Evolutionary conservation across 345 rosid species (phyloP).

Genomic region (Acer campestre): DNA sequence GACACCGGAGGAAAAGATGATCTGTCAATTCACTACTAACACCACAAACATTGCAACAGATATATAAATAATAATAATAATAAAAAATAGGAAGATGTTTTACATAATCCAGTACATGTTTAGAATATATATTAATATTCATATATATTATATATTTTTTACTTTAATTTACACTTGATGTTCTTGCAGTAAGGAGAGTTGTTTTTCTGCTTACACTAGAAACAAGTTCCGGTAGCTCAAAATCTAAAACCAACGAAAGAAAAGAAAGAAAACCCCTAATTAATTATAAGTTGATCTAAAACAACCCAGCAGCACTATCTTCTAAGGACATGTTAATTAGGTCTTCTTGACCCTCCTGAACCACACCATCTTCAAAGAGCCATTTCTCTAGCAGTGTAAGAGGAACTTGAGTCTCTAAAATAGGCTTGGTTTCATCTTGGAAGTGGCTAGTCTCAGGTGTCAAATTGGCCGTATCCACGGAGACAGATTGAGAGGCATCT

Average conservation of each 20-base stretch:
- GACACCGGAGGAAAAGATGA: too few relatives aligned
- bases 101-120: too few relatives aligned
- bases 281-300: slow-evolving; percentile 18
- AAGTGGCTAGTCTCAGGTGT: slow-evolving; percentile 43
- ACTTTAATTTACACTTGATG: slow-evolving; percentile 27
- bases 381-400: slow-evolving; percentile 66
- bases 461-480: slow-evolving; percentile 35
- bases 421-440: slow-evolving; percentile 48
- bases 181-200: slow-evolving; percentile 5
- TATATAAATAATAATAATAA: background rate
- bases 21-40: too few relatives aligned
- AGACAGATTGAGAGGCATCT: slow-evolving; percentile 41
- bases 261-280: background rate
- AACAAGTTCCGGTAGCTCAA: background rate
- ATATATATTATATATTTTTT: background rate
- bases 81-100: background rate
- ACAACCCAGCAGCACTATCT: slow-evolving; percentile 32
- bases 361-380: slow-evolving; percentile 62
- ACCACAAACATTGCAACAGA: too few relatives aligned
- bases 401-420: slow-evolving; percentile 37
- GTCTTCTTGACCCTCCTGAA: slow-evolving; percentile 39
- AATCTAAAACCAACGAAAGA: background rate
- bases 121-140: background rate
- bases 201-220: slow-evolving; percentile 6
- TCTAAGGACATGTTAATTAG: slow-evolving; percentile 43